phyloP scores from a whole-genome alignment of 805 yeast genomes.

The Candida wancherniae region DNA sequence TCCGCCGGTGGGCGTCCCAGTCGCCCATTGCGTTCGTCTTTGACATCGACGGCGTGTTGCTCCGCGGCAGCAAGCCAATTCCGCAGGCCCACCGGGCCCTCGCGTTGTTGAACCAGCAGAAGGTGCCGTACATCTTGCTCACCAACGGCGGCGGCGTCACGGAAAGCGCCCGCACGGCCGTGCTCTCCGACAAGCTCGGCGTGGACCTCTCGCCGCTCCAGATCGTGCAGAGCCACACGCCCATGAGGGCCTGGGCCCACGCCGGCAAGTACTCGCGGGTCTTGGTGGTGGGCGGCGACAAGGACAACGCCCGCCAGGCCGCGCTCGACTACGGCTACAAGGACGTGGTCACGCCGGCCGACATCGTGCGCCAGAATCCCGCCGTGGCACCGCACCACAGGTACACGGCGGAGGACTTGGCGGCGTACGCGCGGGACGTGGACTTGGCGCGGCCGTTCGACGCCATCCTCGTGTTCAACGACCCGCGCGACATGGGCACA shows the following conservation, averaged over 20 bases:
- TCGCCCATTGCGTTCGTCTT: constrained; percentile 31
- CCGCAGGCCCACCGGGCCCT: constrained; percentile 62
- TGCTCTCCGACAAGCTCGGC: constrained; percentile 43
- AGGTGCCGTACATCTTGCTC: constrained; percentile 73
- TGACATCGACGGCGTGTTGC: constrained; percentile 80
- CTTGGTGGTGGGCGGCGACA: constrained; percentile 79
- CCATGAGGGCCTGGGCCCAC: constrained; percentile 57
- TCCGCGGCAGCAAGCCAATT: constrained; percentile 68
- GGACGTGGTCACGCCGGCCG: constrained; percentile 69
- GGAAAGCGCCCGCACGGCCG: constrained; percentile 57
- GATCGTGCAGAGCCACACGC: constrained; percentile 84
- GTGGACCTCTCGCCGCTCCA: constrained; percentile 52
- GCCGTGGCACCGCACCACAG: constrained; percentile 67
- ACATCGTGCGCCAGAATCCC: constrained; percentile 56
- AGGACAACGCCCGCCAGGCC: constrained; percentile 63
- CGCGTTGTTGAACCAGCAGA: constrained; percentile 43
- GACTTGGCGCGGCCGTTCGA: constrained; percentile 48
- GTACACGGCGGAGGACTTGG: constrained; percentile 42
- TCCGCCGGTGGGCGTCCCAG: neutral
- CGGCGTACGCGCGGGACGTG: constrained; percentile 32
- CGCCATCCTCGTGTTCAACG: constrained; percentile 79
- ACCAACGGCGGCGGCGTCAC: constrained; percentile 88
- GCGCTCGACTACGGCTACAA: constrained; percentile 75
- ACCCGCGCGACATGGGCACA: constrained; percentile 83
- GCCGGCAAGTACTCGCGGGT: constrained; percentile 51